Evolutionary conservation across 345 rosid genomes (phyloP).

Genomic region (Gossypium sturtianum): DNA sequence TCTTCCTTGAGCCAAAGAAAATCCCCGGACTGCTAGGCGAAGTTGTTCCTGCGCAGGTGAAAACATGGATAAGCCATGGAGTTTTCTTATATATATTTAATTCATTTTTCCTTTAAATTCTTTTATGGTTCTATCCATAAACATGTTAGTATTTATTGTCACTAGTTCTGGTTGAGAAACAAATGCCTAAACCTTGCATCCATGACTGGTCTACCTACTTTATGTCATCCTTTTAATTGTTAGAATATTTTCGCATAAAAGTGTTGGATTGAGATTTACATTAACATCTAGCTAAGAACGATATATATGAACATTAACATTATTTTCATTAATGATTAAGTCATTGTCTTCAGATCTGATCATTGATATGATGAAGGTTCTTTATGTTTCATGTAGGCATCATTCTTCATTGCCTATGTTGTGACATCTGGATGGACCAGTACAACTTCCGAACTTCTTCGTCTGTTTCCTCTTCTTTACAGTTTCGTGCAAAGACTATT

Average conservation of each 20-base stretch:
- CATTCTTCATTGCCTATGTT: conserved; percentile 86
- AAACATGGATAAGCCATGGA: not conserved
- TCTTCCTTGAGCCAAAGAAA: conserved; percentile 72
- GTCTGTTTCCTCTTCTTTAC: conserved; percentile 52
- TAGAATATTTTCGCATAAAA: too few species aligned
- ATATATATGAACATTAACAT: not conserved
- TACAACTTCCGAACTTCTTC: conserved; percentile 71
- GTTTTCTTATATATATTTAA: not conserved
- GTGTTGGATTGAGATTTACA: not conserved
- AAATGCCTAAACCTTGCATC: not conserved
- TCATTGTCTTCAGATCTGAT: not conserved
- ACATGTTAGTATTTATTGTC: not conserved
- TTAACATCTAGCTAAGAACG: too few species aligned
- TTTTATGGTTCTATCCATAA: not conserved
- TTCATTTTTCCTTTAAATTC: not conserved
- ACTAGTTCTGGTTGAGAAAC: not conserved
- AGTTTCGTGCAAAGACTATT: conserved; percentile 34
- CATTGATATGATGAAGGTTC: conserved; percentile 8
- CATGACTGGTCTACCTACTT: too few species aligned
- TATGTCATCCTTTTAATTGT: too few species aligned
- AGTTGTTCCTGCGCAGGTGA: conserved; percentile 89
- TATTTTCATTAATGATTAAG: not conserved
- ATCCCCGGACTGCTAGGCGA: conserved; percentile 69
- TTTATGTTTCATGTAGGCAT: conserved; percentile 48
- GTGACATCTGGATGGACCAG: conserved; percentile 95